A percentile compares a stretch with the other conserved stretches of the same genome.
Evolutionary conservation across 1,139 yeast species (phyloP).

Genomic region (Starmera stellimalicola): DNA sequence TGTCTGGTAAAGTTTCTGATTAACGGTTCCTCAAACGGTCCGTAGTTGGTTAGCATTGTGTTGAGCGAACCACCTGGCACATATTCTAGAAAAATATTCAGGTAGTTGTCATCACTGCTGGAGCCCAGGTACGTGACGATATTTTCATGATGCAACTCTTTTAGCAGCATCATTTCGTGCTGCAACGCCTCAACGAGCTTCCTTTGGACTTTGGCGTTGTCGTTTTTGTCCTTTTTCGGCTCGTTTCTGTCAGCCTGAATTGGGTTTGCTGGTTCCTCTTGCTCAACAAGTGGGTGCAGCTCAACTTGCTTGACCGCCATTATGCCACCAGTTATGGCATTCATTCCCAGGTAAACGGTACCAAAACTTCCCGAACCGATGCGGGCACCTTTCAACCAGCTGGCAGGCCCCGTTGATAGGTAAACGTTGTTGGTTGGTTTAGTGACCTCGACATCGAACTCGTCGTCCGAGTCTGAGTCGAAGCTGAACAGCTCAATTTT

Average conservation of each 20-base stretch:
- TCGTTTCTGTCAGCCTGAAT: conserved; percentile 4
- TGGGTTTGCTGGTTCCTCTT: conserved; percentile 6
- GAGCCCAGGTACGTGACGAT: conserved; percentile 89
- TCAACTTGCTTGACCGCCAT: conserved; percentile 97
- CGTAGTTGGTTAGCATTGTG: conserved; percentile 74
- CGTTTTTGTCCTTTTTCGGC: conserved; percentile 8
- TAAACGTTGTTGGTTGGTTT: conserved; percentile 7
- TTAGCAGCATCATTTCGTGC: conserved; percentile 72
- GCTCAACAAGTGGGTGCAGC: conserved; percentile 24
- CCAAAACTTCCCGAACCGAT: conserved; percentile 97
- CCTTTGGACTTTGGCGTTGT: conserved; percentile 30
- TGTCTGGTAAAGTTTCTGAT: conserved; percentile 79
- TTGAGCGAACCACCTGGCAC: conserved; percentile 97
- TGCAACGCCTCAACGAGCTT: conserved; percentile 76
- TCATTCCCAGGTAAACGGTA: conserved; percentile 85
- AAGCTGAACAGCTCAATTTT: conserved; percentile 40
- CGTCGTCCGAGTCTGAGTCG: conserved; percentile 36
- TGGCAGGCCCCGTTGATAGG: conserved; percentile 13
- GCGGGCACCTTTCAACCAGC: conserved; percentile 85
- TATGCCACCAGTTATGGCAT: conserved; percentile 84
- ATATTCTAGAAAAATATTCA: conserved; percentile 85
- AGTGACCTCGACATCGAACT: conserved; percentile 26
- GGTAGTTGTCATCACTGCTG: conserved; percentile 54
- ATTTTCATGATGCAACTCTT: conserved; percentile 81
- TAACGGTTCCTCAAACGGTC: conserved; percentile 87